These are phyloP conservation scores for Chytriomyces sp. DNA, from an alignment of 192 early-diverging fungal species.

Conservation along the genomic window DNA sequence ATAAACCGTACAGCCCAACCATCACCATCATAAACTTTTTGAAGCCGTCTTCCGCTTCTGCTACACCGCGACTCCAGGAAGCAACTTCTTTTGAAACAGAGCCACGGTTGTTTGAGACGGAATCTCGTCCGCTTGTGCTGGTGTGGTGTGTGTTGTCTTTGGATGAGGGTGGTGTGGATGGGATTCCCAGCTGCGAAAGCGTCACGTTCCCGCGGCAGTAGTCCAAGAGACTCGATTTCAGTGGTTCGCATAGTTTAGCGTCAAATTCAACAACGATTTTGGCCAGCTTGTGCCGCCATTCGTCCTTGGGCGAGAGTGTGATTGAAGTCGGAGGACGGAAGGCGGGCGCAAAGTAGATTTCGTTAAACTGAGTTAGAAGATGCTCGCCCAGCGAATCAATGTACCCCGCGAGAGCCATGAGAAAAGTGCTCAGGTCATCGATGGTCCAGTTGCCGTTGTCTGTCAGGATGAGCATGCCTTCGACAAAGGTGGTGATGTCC, in stretches of 20 bases:
- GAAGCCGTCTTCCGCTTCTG: conserved; percentile 40
- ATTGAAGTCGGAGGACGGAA: conserved; percentile 16
- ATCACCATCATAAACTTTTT: conserved; percentile 38
- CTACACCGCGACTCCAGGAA: conserved; percentile 8
- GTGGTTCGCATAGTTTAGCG: background rate
- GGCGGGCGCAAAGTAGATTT: conserved; percentile 42
- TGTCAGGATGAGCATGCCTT: conserved; percentile 34
- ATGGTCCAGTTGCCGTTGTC: conserved; percentile 43
- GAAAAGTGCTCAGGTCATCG: conserved; percentile 48
- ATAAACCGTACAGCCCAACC: conserved; percentile 30
- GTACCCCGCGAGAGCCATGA: conserved; percentile 39
- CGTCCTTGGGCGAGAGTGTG: conserved; percentile 24
- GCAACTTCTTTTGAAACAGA: background rate
- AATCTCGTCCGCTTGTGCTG: background rate
- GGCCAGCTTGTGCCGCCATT: conserved; percentile 34
- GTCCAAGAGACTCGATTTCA: conserved; percentile 35
- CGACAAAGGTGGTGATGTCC: conserved; percentile 35
- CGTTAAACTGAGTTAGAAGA: conserved; percentile 34
- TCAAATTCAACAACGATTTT: conserved; percentile 18
- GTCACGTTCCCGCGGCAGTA: conserved; percentile 38
- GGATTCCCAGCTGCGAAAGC: conserved; percentile 16
- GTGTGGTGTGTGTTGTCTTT: background rate
- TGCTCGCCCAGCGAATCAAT: conserved; percentile 38
- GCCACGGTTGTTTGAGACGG: background rate
- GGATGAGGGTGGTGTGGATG: background rate